Conservation (phyloP, 345 rosid species). For the Camelina hispida region DNA sequence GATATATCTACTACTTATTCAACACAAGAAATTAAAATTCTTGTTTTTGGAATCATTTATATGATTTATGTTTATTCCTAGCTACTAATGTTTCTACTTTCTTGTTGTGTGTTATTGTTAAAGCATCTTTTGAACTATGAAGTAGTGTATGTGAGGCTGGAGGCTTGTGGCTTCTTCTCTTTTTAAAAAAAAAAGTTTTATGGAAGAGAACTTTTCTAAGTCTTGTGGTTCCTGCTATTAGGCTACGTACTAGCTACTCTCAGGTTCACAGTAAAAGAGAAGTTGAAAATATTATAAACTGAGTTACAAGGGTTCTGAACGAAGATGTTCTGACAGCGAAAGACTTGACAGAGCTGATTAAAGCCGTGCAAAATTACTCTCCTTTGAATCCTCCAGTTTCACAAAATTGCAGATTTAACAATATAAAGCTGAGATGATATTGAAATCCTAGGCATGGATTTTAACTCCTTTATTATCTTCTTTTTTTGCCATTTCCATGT, state of each 20-base stretch:
- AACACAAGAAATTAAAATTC: background rate
- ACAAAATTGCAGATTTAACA: too few species aligned
- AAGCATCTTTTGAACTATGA: slow-evolving; percentile 8
- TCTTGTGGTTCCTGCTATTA: too few species aligned
- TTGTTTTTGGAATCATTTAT: background rate
- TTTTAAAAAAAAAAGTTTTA: background rate
- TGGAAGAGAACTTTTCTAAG: background rate
- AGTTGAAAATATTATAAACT: too few species aligned
- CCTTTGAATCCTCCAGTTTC: too few species aligned
- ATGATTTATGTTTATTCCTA: background rate
- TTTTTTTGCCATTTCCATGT: too few species aligned
- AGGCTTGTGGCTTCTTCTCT: background rate
- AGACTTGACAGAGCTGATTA: too few species aligned
- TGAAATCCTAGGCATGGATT: background rate
- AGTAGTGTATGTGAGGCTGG: background rate
- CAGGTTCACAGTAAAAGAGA: too few species aligned
- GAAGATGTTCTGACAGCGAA: too few species aligned
- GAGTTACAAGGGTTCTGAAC: too few species aligned
- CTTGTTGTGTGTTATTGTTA: background rate
- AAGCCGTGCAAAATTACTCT: too few species aligned
- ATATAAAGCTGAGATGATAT: background rate
- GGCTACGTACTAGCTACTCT: too few species aligned
- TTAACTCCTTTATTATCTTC: background rate
- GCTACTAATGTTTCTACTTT: background rate
- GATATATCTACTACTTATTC: too few species aligned